Percentiles rank a stretch among this genome's conserved stretches.
These are phyloP conservation scores for Backusella westeae DNA, from an alignment of 192 early-diverging fungal genomes.

Conservation along the genomic window DNA sequence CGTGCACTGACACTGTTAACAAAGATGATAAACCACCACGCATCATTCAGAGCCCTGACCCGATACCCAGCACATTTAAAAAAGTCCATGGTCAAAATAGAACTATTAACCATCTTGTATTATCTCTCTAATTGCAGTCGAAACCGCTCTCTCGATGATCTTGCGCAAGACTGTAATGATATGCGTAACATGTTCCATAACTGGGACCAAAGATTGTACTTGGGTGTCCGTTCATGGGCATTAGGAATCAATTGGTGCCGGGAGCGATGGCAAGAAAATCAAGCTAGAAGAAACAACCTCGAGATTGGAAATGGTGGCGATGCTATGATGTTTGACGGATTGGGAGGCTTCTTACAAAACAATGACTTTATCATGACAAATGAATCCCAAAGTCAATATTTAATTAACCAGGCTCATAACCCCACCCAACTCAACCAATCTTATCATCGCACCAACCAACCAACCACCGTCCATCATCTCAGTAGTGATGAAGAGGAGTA, in stretches of 20 bases:
- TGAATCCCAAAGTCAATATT: neutral
- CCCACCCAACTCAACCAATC: too few relatives aligned
- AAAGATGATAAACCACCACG: neutral
- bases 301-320: neutral
- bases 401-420: too few relatives aligned
- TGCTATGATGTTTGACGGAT: neutral
- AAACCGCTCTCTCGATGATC: neutral
- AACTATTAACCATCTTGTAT: neutral
- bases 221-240: neutral
- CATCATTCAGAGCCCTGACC: neutral
- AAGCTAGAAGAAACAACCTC: neutral
- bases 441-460: neutral
- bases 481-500: neutral
- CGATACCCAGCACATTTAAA: neutral
- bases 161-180: neutral
- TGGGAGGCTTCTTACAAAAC: neutral
- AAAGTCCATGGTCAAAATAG: neutral
- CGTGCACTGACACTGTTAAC: neutral
- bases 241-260: neutral
- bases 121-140: neutral
- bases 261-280: neutral
- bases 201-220: neutral
- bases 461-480: neutral
- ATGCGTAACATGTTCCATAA: neutral
- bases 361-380: neutral